Conservation (phyloP, 768 basidiomycete genomes). For the Pleurotus tuoliensis region DNA sequence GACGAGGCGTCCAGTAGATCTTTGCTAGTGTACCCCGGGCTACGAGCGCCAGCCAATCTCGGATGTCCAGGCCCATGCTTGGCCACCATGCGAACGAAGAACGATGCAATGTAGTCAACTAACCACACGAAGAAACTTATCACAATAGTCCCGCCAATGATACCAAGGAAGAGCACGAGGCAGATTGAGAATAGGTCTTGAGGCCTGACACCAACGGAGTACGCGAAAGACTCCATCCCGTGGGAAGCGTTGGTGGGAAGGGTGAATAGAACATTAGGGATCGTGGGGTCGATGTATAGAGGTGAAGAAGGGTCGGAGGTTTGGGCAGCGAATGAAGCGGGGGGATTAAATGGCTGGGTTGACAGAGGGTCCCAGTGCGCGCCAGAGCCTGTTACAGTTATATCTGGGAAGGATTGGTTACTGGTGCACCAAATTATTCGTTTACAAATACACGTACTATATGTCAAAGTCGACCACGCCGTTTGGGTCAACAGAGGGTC, state of each 20-base stretch:
- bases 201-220: conserved; percentile 76
- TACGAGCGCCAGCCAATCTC: conserved; percentile 27
- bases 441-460: conserved; percentile 41
- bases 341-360: conserved; percentile 55
- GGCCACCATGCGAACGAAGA: conserved; percentile 22
- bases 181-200: conserved; percentile 81
- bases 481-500: conserved; percentile 89
- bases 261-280: conserved; percentile 72
- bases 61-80: conserved; percentile 14
- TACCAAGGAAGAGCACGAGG: conserved; percentile 76
- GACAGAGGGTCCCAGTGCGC: conserved; percentile 62
- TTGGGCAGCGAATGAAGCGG: conserved; percentile 70
- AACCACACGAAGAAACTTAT: conserved; percentile 72
- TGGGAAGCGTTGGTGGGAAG: conserved; percentile 55
- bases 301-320: conserved; percentile 66
- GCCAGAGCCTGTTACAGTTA: conserved; percentile 49
- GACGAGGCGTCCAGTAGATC: conserved; percentile 40
- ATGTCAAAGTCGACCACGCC: conserved; percentile 82
- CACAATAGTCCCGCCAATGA: conserved; percentile 67
- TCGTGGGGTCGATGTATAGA: conserved; percentile 66
- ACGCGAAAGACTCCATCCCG: conserved; percentile 84
- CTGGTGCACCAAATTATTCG: too few relatives aligned
- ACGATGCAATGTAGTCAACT: conserved; percentile 52
- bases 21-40: conserved; percentile 42
- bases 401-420: conserved; percentile 42